Conservation (phyloP, 352 stramenopile species). For the Phytophthora pluvialis region DNA sequence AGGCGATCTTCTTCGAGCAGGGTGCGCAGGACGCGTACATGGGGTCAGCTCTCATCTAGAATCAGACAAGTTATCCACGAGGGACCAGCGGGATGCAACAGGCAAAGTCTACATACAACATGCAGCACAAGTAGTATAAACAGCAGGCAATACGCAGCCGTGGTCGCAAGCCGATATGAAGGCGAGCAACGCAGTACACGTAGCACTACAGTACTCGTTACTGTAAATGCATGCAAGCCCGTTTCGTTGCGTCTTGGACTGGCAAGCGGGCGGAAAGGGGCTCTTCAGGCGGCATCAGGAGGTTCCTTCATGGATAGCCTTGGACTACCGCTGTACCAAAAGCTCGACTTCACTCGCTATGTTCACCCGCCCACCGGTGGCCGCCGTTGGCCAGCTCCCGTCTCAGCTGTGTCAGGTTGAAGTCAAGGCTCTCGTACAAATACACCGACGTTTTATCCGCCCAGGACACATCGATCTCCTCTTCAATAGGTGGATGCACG, state of each 20-base stretch:
- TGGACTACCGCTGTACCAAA: background rate
- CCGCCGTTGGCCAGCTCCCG: conserved; percentile 33
- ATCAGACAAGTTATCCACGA: background rate
- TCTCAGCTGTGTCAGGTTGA: conserved; percentile 45
- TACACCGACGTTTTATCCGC: conserved; percentile 79
- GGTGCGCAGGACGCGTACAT: conserved; percentile 44
- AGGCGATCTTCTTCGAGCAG: conserved; percentile 83
- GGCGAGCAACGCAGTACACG: conserved; percentile 12
- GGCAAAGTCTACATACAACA: conserved; percentile 3
- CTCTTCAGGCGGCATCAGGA: no score
- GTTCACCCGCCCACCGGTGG: background rate
- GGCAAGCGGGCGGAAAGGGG: conserved; percentile 6
- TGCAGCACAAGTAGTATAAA: conserved; percentile 9
- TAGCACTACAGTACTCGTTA: conserved; percentile 3
- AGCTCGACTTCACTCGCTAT: conserved; percentile 2
- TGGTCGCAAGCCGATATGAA: conserved; percentile 8
- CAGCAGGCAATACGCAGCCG: conserved; percentile 10
- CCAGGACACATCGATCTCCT: conserved; percentile 84
- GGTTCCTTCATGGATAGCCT: background rate
- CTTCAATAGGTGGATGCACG: conserved; percentile 68
- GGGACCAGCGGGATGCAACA: conserved; percentile 8
- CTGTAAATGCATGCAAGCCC: conserved; percentile 18
- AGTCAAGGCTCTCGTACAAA: conserved; percentile 70
- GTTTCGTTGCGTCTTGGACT: conserved; percentile 17
- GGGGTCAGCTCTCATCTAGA: conserved; percentile 48